Conservation (phyloP, 2,329 filamentous ascomycete species). For the Chrysoporthe cubensis region DNA sequence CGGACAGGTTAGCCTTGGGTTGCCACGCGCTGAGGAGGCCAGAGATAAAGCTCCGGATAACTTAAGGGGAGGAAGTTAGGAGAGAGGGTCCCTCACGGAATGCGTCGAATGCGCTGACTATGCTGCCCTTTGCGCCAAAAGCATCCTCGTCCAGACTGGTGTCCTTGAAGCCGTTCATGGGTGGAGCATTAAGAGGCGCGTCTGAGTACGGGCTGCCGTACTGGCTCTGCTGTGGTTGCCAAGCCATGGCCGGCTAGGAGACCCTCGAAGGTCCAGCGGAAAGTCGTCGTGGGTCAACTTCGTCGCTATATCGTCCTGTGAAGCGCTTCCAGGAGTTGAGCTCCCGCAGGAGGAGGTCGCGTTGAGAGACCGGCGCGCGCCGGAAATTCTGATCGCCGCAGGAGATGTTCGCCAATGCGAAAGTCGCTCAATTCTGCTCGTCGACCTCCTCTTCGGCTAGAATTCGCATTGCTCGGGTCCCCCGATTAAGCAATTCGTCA, state of each 20-base stretch:
- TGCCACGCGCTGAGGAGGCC: neutral
- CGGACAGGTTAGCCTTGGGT: slow-evolving; percentile 30
- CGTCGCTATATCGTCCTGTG: neutral
- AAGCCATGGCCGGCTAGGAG: slow-evolving; percentile 21
- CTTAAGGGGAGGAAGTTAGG: neutral
- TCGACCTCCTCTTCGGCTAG: neutral
- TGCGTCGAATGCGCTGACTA: slow-evolving; percentile 90
- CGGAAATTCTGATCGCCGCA: neutral
- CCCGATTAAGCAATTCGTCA: neutral
- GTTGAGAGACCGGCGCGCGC: neutral
- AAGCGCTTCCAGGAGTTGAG: neutral
- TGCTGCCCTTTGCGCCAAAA: slow-evolving; percentile 74
- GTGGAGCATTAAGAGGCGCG: slow-evolving; percentile 10
- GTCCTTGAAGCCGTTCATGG: slow-evolving; percentile 80
- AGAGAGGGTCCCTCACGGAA: slow-evolving; percentile 71
- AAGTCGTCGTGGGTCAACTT: neutral
- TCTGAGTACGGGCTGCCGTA: slow-evolving; percentile 27
- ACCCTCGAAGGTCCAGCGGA: neutral
- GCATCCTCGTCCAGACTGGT: slow-evolving; percentile 74
- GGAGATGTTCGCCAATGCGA: slow-evolving; percentile 5
- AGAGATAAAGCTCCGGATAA: neutral
- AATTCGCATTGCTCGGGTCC: neutral
- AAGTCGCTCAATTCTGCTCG: neutral
- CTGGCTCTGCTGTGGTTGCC: slow-evolving; percentile 23
- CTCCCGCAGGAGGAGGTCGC: neutral